phyloP scores from a whole-genome alignment of 129 eudicot genomes.

The Kitagawia praeruptora region DNA sequence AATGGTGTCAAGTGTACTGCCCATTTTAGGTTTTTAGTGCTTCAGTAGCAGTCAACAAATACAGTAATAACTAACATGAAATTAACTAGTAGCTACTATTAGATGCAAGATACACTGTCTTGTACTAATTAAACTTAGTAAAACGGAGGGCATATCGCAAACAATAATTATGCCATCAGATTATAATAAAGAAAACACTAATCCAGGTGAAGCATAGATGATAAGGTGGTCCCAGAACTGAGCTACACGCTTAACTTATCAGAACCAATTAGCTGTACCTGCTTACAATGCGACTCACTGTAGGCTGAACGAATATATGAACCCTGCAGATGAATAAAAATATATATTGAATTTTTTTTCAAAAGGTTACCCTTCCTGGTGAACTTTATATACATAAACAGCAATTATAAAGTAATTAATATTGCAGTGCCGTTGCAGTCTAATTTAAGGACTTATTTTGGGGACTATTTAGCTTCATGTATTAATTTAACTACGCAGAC shows the following conservation, averaged over 20 bases:
- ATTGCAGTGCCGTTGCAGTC: background rate
- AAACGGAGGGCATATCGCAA: background rate
- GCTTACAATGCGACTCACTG: slow-evolving; percentile 78
- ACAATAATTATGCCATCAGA: background rate
- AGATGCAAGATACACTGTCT: background rate
- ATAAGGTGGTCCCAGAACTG: background rate
- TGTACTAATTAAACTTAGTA: background rate
- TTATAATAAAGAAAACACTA: background rate
- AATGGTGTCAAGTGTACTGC: background rate
- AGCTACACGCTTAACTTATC: background rate
- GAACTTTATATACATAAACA: background rate
- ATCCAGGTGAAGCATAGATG: background rate
- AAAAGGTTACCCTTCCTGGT: background rate
- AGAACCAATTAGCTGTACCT: slow-evolving; percentile 35
- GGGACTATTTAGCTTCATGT: background rate
- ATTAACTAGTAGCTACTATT: background rate
- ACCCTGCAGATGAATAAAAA: slow-evolving; percentile 51
- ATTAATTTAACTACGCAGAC: background rate
- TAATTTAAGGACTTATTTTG: background rate
- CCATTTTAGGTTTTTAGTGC: background rate
- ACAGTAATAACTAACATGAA: background rate
- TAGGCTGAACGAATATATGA: slow-evolving; percentile 80
- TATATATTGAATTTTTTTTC: background rate
- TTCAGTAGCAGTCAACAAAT: background rate
- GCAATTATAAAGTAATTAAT: background rate